phyloP scores from a whole-genome alignment of 1,139 yeast genomes.

The Scheffersomyces stambukii region DNA sequence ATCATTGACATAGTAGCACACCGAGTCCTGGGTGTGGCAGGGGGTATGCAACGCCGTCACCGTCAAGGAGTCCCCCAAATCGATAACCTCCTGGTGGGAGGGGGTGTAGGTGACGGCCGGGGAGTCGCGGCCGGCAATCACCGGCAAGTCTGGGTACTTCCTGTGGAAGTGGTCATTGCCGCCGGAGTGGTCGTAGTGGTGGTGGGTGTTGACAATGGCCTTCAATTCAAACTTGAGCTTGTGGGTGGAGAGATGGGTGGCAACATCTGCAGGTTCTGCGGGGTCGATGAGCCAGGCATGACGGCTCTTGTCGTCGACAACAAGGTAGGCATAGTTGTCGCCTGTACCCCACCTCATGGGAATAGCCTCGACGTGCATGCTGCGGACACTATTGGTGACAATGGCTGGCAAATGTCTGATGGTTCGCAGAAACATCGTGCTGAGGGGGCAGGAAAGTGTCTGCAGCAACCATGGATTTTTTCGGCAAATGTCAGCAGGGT shows the following conservation, averaged over 20 bases:
- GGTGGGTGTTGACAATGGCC: constrained; percentile 92
- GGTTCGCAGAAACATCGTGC: too few relatives aligned
- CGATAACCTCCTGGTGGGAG: constrained; percentile 53
- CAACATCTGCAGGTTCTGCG: constrained; percentile 70
- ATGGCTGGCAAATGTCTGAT: too few relatives aligned
- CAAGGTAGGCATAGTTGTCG: constrained; percentile 81
- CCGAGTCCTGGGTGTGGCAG: constrained; percentile 95
- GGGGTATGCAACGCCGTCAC: constrained; percentile 91
- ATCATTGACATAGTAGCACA: constrained; percentile 78
- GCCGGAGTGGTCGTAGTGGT: constrained; percentile 91
- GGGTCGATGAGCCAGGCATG: constrained; percentile 89
- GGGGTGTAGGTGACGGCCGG: constrained; percentile 70
- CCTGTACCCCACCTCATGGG: constrained; percentile 97
- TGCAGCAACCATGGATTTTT: too few relatives aligned
- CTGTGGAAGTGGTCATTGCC: constrained; percentile 59
- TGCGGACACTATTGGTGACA: too few relatives aligned
- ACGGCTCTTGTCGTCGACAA: constrained; percentile 63
- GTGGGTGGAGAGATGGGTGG: constrained; percentile 19
- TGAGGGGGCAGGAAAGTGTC: too few relatives aligned
- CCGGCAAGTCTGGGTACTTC: constrained; percentile 51
- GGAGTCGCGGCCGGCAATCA: constrained; percentile 85
- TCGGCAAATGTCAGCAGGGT: too few relatives aligned
- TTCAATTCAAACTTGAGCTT: constrained; percentile 40
- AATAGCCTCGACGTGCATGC: constrained; percentile 75
- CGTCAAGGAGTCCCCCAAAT: constrained; percentile 59